phyloP scores from a whole-genome alignment of 2,329 filamentous ascomycete species.

The Ceratocystis destructans region DNA sequence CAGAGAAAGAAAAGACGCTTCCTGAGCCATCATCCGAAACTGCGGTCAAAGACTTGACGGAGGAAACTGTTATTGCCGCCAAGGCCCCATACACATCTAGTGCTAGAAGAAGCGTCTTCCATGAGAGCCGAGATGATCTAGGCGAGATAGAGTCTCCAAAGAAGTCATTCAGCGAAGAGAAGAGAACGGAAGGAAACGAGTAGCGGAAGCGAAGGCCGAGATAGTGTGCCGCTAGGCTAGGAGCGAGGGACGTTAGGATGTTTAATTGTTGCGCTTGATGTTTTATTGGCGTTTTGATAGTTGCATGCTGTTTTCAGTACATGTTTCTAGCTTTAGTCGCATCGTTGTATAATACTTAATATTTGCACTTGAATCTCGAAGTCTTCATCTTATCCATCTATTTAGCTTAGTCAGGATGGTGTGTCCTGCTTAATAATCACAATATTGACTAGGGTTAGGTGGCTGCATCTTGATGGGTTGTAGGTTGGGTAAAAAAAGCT shows the following conservation, averaged over 20 bases:
- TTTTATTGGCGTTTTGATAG: neutral
- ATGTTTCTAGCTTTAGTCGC: neutral
- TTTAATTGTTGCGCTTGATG: neutral
- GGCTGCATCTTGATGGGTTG: neutral
- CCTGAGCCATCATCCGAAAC: neutral
- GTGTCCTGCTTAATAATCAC: neutral
- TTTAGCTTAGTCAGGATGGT: neutral
- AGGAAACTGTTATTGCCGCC: neutral
- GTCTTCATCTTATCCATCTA: neutral
- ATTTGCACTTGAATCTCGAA: neutral
- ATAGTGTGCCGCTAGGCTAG: neutral
- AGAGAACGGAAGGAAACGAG: neutral
- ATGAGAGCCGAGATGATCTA: constrained; percentile 27
- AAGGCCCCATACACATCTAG: constrained; percentile 16
- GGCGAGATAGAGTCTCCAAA: constrained; percentile 15
- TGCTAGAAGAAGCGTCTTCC: constrained; percentile 27
- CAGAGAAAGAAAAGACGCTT: neutral
- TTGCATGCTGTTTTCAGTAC: neutral
- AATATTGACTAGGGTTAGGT: neutral
- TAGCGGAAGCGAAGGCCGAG: neutral
- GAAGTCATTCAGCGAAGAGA: neutral
- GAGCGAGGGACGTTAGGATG: neutral
- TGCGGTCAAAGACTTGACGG: neutral
- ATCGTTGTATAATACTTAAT: neutral
- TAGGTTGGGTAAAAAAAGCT: neutral